Percentiles rank a stretch among this genome's conserved stretches.
Conservation (phyloP, 768 basidiomycete species). For the Trametes cingulata region DNA sequence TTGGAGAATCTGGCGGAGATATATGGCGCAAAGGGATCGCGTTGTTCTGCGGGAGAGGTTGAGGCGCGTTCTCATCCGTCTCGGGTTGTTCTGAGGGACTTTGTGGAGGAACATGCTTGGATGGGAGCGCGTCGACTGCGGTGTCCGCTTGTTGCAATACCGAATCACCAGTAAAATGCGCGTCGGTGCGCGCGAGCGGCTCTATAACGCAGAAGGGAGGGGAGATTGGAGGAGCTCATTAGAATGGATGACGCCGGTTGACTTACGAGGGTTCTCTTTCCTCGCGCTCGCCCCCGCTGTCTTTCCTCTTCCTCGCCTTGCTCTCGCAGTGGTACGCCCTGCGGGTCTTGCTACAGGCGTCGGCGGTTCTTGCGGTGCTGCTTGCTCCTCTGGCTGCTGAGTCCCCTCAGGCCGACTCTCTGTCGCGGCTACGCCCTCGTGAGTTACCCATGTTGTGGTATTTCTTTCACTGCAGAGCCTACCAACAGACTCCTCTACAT, state of each 20-base stretch:
- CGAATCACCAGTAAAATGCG: too few relatives aligned
- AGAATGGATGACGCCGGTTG: not conserved
- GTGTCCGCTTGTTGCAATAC: too few relatives aligned
- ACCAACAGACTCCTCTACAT: not conserved
- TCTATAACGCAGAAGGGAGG: not conserved
- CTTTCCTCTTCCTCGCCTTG: not conserved
- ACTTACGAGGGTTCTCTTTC: not conserved
- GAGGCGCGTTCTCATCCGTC: not conserved
- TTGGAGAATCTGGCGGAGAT: constrained; percentile 1
- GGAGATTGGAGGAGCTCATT: not conserved
- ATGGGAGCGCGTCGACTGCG: too few relatives aligned
- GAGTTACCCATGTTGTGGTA: not conserved
- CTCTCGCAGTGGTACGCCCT: not conserved
- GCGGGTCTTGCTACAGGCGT: not conserved
- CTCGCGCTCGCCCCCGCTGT: not conserved
- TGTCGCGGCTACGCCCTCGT: too few relatives aligned
- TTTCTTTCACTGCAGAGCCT: not conserved
- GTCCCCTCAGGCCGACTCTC: too few relatives aligned
- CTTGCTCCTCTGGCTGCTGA: not conserved
- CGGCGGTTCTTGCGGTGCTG: not conserved
- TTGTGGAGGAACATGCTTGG: too few relatives aligned
- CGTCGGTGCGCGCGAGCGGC: not conserved
- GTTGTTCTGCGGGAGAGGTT: too few relatives aligned
- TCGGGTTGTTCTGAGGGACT: not conserved
- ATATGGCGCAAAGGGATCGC: not conserved